Percentiles rank a stretch among this genome's conserved stretches.
These are phyloP conservation scores for Chlorencoelia australis DNA, from an alignment of 2,329 filamentous ascomycete genomes.

Conservation along the genomic window DNA sequence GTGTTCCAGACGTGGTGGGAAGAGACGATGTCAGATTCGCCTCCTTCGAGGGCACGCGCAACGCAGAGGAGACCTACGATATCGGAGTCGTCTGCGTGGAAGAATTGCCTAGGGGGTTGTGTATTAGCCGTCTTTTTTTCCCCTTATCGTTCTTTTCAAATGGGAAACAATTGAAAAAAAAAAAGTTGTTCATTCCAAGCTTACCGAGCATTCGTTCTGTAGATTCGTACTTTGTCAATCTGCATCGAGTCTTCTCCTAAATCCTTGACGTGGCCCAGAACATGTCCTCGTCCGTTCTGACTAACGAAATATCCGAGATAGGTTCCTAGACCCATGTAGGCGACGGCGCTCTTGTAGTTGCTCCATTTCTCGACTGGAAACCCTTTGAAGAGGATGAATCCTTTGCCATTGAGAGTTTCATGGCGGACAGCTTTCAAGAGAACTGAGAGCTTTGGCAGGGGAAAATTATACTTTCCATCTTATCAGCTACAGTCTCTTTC, in stretches of 20 bases:
- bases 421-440: constrained; percentile 47
- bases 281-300: constrained; percentile 77
- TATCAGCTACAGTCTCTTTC: constrained; percentile 4
- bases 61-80: constrained; percentile 78
- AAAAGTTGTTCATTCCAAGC: constrained; percentile 3
- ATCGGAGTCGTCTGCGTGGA: constrained; percentile 76
- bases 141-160: not conserved
- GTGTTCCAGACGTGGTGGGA: constrained; percentile 75
- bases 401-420: constrained; percentile 72
- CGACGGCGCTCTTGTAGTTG: constrained; percentile 68
- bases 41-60: constrained; percentile 66
- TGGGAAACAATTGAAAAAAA: not conserved
- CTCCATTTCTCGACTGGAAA: constrained; percentile 72
- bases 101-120: constrained; percentile 62
- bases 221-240: constrained; percentile 83
- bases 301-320: constrained; percentile 82
- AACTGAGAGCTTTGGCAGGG: constrained; percentile 43
- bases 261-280: constrained; percentile 84
- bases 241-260: constrained; percentile 48
- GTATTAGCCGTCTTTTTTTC: not conserved
- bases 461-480: constrained; percentile 41
- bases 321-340: constrained; percentile 83
- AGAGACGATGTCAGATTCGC: constrained; percentile 73
- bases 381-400: constrained; percentile 82
- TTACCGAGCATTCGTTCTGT: constrained; percentile 68